Base-by-base conservation (phyloP, 805 yeast genomes). In the Cyberlindnera euphorbiiphila region DNA sequence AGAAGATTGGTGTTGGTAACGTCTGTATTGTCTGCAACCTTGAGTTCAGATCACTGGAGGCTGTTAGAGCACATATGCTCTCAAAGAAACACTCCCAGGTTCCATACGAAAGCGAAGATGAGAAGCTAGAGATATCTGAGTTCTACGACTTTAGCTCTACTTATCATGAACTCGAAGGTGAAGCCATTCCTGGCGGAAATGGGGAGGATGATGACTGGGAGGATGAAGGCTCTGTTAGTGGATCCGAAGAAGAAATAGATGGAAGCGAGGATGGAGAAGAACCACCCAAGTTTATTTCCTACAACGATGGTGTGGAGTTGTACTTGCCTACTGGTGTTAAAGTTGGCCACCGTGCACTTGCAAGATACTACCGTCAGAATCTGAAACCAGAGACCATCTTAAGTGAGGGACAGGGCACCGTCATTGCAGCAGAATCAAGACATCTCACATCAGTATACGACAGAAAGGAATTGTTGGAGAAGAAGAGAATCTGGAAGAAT, bases 1-100 rank as follows among this genome's bases (percentile, higher is more conserved):
- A 93, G 59, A 93, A 93, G 61, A 77, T 93, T 42, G 93, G 95
- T 15, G 73, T 85, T 35, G 98, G 98, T 35, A 88, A 88, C 51
- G 74, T 89, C 44, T 93, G 98, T 61, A 66, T 93, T 39, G 75
- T 73, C 22, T 93, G 98, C 60, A 69, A 74, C 29, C 91, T 76
- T 57, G 95, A 89, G 65, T 97, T 97, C 18, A 74, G 78, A 53
- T 74, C 84, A 21, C 58, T 91, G 20, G 94, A 85, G 50, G 85
- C 95, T 16, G 93, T 83, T 2, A 80, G 96, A 54, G 89, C 87
- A 19, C 98, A 93, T 59, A 88, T 93, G 97, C 45, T 71, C 8
- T 69, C 82, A 17, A 93, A 93, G 65, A 77, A 84, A 46, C 98
- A 93, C 61, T 84, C 89, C 67, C 75, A 75, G 56, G 78, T 93